phyloP scores from a whole-genome alignment of 2,329 filamentous ascomycete species.

The Domatiomyces catenatus region DNA sequence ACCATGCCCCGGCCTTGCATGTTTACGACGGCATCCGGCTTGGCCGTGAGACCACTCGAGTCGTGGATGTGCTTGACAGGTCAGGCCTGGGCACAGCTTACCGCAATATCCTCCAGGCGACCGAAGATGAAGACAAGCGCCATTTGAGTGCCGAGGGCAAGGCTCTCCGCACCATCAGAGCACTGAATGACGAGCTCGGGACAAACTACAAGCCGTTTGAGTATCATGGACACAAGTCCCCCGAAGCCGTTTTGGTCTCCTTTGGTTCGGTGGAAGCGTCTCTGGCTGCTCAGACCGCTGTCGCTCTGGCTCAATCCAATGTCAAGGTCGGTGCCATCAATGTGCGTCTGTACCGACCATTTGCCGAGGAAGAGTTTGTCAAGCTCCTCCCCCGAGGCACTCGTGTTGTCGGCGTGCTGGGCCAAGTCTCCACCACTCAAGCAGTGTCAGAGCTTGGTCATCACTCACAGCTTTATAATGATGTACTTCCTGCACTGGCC shows the following conservation, averaged over 20 bases:
- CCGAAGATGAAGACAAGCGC: slow-evolving; percentile 50
- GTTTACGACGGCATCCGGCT: slow-evolving; percentile 77
- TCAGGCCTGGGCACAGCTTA: slow-evolving; percentile 54
- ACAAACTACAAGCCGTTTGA: slow-evolving; percentile 89
- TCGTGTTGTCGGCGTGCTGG: slow-evolving; percentile 66
- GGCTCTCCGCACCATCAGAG: slow-evolving; percentile 51
- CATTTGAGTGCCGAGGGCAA: slow-evolving; percentile 57
- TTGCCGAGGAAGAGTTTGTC: slow-evolving; percentile 87
- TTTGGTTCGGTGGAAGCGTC: slow-evolving; percentile 88
- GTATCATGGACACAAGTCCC: slow-evolving; percentile 68
- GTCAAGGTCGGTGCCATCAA: slow-evolving; percentile 74
- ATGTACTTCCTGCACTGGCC: slow-evolving; percentile 70
- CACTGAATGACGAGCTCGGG: slow-evolving; percentile 80
- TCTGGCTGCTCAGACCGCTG: slow-evolving; percentile 65
- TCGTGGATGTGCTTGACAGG: slow-evolving; percentile 69
- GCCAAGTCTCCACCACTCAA: slow-evolving; percentile 63
- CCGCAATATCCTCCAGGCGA: slow-evolving; percentile 46
- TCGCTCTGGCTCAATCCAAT: slow-evolving; percentile 54
- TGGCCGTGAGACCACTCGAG: slow-evolving; percentile 63
- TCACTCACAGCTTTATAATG: slow-evolving; percentile 79
- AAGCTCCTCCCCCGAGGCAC: slow-evolving; percentile 61
- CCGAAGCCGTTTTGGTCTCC: slow-evolving; percentile 73
- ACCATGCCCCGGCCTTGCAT: slow-evolving; percentile 67
- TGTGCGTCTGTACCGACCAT: slow-evolving; percentile 86
- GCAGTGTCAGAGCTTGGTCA: slow-evolving; percentile 59